Conservation (phyloP, 768 basidiomycete genomes). For the Collybia sp. region DNA sequence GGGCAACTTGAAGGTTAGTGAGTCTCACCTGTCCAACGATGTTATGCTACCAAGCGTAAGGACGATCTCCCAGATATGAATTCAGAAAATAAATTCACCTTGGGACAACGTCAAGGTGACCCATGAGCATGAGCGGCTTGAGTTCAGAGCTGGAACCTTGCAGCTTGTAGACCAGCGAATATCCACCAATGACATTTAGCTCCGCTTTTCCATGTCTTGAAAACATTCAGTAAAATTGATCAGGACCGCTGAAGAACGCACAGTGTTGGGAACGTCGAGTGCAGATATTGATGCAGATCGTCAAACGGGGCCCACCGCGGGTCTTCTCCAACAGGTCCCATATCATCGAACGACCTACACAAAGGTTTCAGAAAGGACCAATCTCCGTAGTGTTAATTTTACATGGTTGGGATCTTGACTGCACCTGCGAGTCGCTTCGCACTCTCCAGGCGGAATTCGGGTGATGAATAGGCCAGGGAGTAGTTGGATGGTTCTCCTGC, state of each 20-base stretch:
- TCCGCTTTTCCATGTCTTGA: conserved; percentile 14
- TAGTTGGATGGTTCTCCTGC: conserved; percentile 13
- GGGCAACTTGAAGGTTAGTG: background rate
- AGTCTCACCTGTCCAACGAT: conserved; percentile 11
- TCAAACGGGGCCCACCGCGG: conserved; percentile 20
- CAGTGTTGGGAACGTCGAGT: conserved; percentile 20
- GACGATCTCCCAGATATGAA: background rate
- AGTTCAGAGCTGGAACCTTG: conserved; percentile 10
- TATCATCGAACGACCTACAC: conserved; percentile 23
- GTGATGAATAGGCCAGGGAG: conserved; percentile 14
- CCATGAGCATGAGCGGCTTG: conserved; percentile 24
- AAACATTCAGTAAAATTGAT: background rate
- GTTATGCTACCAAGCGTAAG: conserved; percentile 13
- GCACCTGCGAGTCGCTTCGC: conserved; percentile 20
- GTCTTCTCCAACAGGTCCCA: conserved; percentile 21
- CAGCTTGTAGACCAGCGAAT: conserved; percentile 20
- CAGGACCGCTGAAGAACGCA: conserved; percentile 7
- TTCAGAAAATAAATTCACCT: conserved; percentile 9
- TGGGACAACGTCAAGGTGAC: conserved; percentile 25
- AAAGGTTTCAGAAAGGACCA: background rate
- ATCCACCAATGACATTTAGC: conserved; percentile 17
- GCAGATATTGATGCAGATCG: conserved; percentile 19
- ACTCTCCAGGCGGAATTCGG: conserved; percentile 14
- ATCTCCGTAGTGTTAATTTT: background rate
- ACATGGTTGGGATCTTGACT: conserved; percentile 24